Percentiles rank a stretch among this genome's conserved stretches.
These are phyloP conservation scores for Ophiocytium majus DNA, from an alignment of 352 stramenopile genomes.

Conservation along the genomic window DNA sequence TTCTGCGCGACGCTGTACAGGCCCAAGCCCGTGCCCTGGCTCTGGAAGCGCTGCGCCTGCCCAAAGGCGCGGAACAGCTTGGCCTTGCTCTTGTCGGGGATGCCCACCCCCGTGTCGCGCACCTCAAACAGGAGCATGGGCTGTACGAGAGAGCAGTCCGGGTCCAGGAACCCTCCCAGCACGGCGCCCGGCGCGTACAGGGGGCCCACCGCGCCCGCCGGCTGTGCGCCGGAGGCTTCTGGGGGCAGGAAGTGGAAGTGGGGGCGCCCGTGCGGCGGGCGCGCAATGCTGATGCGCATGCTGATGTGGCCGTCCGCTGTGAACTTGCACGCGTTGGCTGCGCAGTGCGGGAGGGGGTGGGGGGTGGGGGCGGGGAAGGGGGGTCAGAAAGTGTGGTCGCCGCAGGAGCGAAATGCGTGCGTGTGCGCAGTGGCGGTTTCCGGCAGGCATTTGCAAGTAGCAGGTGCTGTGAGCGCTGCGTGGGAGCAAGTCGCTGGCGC, in stretches of 20 bases:
- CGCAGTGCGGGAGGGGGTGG: too few species aligned
- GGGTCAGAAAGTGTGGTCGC: too few species aligned
- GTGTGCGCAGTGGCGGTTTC: too few species aligned
- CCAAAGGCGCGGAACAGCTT: constrained; percentile 17
- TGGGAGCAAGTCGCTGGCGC: too few species aligned
- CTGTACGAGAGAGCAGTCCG: background rate
- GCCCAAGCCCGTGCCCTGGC: constrained; percentile 15
- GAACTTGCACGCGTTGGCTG: constrained; percentile 62
- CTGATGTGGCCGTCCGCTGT: constrained; percentile 61
- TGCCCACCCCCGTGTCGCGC: constrained; percentile 18
- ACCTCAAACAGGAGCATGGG: constrained; percentile 17
- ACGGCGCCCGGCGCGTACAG: background rate
- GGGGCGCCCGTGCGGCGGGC: background rate
- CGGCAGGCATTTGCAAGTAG: too few species aligned
- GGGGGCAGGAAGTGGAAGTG: background rate
- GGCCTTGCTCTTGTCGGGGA: constrained; percentile 17
- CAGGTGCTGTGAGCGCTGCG: too few species aligned
- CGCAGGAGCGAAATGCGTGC: too few species aligned
- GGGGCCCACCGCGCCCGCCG: background rate
- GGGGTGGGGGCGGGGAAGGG: too few species aligned
- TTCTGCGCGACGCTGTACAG: constrained; percentile 4
- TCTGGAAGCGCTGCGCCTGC: constrained; percentile 18
- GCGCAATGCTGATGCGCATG: constrained; percentile 51
- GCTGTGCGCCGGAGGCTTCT: background rate
- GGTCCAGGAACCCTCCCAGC: background rate